Base-by-base conservation (phyloP, 306 rosid genomes). In the Potentilla sterilis region DNA sequence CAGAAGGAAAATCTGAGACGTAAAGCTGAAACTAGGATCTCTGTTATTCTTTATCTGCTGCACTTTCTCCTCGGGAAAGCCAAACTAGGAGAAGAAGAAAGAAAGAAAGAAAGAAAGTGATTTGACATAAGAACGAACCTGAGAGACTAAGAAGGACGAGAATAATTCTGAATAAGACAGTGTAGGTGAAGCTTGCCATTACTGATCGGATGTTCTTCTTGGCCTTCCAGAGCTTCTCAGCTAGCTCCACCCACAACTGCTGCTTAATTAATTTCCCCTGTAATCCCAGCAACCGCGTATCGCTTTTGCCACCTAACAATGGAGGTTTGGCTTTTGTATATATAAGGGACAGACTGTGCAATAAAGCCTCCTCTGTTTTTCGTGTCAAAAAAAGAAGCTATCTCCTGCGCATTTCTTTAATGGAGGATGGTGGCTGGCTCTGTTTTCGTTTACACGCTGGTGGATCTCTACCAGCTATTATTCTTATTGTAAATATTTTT, bases 121-220 rank as follows among this genome's bases (percentile, higher is more conserved):
- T 54, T 72, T 35, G 76, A 54, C 22, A 63, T 57, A 24, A 69
- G 80, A 49, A 68, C 78, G 65, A 78, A 90, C 97, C 92, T 61
- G 93, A 84, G 70, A 89, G 62, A 80, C 65, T 54, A 42, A 89
- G 82, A 81, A 86, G 76, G 84, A 83, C 55, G 71, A 86, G 80
- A 43, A 89, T 57, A 59, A 77, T 55, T 64, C 59, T 81, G 82
- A 83, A 81, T 77, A 76, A 22, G 75, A 66, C 62, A 77, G 81
- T 74, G 77, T 10, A 35, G 78, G 80, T 74, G 77, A 18, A 84
- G 48, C 12, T 77, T 65, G 90, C 81, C 74, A 81, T 85, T 62
- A 21, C 52, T 77, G 87, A 86, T 72, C 75, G 67, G 74, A 84
- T 76, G 24, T 75, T 76, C 32, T 75, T 81, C 28, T 28, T 28